These are phyloP conservation scores for Malus sieversii DNA, from an alignment of 306 rosid species.

Conservation along the genomic window DNA sequence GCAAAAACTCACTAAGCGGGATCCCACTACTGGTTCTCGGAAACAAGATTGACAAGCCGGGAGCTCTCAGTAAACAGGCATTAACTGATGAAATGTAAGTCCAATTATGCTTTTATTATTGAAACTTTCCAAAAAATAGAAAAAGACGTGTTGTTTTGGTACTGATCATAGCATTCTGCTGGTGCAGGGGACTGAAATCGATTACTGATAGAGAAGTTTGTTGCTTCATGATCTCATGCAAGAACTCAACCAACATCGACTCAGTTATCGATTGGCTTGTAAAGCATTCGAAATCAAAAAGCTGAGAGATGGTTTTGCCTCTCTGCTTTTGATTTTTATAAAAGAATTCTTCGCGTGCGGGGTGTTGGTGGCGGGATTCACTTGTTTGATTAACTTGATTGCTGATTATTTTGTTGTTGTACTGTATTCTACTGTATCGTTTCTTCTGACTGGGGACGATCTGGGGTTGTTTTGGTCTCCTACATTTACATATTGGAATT, in stretches of 20 bases:
- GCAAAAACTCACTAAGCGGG: constrained; percentile 69
- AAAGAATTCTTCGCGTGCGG: constrained; percentile 28
- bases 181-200: constrained; percentile 69
- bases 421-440: not conserved
- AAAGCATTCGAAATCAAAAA: constrained; percentile 92
- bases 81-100: constrained; percentile 80
- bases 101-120: not conserved
- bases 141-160: not conserved
- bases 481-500: not conserved
- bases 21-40: constrained; percentile 84
- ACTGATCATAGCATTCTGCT: constrained; percentile 13
- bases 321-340: constrained; percentile 19
- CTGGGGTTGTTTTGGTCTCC: not conserved
- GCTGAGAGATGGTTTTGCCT: constrained; percentile 35
- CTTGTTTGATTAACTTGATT: constrained; percentile 32
- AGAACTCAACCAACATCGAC: constrained; percentile 87
- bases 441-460: constrained; percentile 1
- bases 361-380: constrained; percentile 36
- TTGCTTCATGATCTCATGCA: constrained; percentile 95
- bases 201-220: constrained; percentile 86
- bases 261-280: constrained; percentile 87
- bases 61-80: constrained; percentile 68
- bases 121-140: not conserved
- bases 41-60: constrained; percentile 79
- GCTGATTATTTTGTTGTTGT: constrained; percentile 32